phyloP scores from a whole-genome alignment of 345 rosid species.

The Murraya paniculata region DNA sequence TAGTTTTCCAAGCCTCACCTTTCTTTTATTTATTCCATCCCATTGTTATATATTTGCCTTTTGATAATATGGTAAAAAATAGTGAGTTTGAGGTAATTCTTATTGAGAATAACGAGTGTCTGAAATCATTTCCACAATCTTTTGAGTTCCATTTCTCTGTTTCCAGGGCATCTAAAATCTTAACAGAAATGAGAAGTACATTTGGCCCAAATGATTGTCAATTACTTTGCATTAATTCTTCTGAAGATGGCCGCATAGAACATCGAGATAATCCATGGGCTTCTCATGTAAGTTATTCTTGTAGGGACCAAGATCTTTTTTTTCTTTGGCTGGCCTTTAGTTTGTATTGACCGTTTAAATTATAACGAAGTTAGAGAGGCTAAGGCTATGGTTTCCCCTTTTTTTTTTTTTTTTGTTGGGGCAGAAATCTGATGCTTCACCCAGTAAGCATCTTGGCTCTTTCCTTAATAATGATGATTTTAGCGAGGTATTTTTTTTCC shows the following conservation, averaged over 20 bases:
- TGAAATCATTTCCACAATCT: constrained; percentile 14
- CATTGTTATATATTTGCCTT: background rate
- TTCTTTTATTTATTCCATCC: constrained; percentile 2
- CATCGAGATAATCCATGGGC: constrained; percentile 73
- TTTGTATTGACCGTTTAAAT: constrained; percentile 5
- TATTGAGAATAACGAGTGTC: background rate
- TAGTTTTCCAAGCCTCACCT: background rate
- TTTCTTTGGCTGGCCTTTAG: background rate
- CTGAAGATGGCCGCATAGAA: constrained; percentile 61
- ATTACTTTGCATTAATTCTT: constrained; percentile 87
- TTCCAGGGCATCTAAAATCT: constrained; percentile 75
- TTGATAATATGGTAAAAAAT: background rate
- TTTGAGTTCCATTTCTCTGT: constrained; percentile 26
- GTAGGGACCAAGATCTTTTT: constrained; percentile 12
- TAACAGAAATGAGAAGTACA: constrained; percentile 82
- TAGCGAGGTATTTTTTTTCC: constrained; percentile 51
- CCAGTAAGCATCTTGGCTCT: constrained; percentile 58
- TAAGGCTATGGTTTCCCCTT: constrained; percentile 20
- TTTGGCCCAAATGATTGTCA: constrained; percentile 77
- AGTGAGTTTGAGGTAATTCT: background rate
- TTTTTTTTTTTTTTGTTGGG: constrained; percentile 32
- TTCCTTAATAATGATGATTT: constrained; percentile 71
- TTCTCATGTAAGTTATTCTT: constrained; percentile 51
- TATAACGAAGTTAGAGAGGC: constrained; percentile 12
- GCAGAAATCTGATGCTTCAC: constrained; percentile 62